Percentiles rank a stretch among this genome's conserved stretches.
Evolutionary conservation across 768 basidiomycete species (phyloP).

Genomic region (Tulasnella sp.): DNA sequence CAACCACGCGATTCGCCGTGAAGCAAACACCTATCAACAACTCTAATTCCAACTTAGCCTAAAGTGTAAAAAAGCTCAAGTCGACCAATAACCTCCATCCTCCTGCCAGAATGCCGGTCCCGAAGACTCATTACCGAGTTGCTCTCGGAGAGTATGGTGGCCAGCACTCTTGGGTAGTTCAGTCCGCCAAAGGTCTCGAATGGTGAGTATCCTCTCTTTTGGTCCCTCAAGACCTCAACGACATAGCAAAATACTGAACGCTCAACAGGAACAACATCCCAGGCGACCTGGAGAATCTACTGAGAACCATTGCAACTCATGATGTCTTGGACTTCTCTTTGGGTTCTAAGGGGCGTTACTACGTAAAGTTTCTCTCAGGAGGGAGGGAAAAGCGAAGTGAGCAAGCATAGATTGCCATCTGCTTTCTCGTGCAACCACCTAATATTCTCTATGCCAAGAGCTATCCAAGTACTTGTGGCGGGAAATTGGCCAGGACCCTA

Average conservation of each 20-base stretch:
- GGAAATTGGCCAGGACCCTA: constrained; percentile 18
- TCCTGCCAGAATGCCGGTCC: constrained; percentile 6
- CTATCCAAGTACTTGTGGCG: constrained; percentile 21
- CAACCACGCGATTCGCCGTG: not conserved
- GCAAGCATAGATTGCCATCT: not conserved
- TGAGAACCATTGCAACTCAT: not conserved
- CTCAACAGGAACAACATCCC: constrained; percentile 8
- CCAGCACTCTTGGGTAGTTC: constrained; percentile 1
- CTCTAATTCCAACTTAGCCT: not conserved
- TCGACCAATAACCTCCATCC: not conserved
- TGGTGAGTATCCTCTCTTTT: constrained; percentile 3
- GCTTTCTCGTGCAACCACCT: not conserved
- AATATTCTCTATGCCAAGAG: not conserved
- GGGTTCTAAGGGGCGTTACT: constrained; percentile 5
- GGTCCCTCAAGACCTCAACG: not conserved
- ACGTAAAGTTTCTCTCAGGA: not conserved
- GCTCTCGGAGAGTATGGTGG: constrained; percentile 21
- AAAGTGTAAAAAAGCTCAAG: not conserved
- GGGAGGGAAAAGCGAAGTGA: constrained; percentile 15
- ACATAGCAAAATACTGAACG: not conserved
- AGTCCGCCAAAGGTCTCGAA: not conserved
- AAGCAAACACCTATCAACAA: not conserved
- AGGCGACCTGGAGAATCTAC: not conserved
- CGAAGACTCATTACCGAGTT: constrained; percentile 14
- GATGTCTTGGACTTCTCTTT: constrained; percentile 20